phyloP scores from a whole-genome alignment of 2,329 filamentous ascomycete species.

The Exophiala lecanii-corni region DNA sequence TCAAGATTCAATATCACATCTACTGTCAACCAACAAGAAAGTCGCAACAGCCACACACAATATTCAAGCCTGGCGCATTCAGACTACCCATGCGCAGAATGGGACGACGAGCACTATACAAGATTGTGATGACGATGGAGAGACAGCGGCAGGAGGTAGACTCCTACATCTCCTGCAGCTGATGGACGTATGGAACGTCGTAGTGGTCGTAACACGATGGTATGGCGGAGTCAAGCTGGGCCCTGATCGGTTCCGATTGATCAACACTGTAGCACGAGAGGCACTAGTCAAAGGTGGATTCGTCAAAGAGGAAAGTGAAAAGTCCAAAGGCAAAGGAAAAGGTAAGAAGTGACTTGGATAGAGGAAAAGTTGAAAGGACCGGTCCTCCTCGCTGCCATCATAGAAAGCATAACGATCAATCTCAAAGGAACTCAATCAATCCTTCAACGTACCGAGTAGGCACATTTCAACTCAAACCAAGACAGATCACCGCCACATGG shows the following conservation, averaged over 20 bases:
- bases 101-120: conserved; percentile 59
- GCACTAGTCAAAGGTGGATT: conserved; percentile 74
- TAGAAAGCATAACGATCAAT: no score
- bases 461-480: no score
- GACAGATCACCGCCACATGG: no score
- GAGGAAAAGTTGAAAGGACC: no score
- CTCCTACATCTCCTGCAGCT: conserved; percentile 87
- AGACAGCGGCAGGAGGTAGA: conserved; percentile 82
- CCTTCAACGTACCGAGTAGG: no score
- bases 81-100: conserved; percentile 6
- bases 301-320: conserved; percentile 49
- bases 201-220: conserved; percentile 93
- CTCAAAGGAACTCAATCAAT: no score
- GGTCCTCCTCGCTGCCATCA: no score
- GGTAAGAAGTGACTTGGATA: conserved; percentile 14
- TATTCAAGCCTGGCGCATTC: conserved; percentile 87
- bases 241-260: conserved; percentile 82
- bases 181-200: conserved; percentile 88
- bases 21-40: conserved; percentile 77
- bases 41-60: conserved; percentile 88
- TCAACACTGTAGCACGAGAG: conserved; percentile 81
- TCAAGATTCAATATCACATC: conserved; percentile 63
- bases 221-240: conserved; percentile 89
- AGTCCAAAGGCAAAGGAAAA: conserved; percentile 16
- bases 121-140: conserved; percentile 94